Evolutionary conservation across 441 rosid species (phyloP).

Genomic region (Gossypium davidsonii): DNA sequence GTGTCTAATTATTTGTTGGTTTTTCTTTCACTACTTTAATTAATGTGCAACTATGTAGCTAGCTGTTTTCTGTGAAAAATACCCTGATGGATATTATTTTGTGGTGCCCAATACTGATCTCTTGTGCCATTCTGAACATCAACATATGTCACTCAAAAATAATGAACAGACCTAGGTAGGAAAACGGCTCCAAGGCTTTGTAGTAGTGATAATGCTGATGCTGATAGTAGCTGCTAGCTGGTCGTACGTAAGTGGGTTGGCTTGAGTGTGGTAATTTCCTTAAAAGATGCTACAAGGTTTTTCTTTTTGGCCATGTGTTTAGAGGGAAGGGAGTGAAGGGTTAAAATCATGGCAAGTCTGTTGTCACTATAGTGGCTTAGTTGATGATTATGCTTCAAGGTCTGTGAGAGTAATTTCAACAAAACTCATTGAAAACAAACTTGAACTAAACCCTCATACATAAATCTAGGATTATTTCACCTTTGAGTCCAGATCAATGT

Average conservation of each 20-base stretch:
- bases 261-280: too few species aligned
- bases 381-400: background rate
- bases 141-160: background rate
- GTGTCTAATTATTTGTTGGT: background rate
- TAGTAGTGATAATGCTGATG: conserved; percentile 6
- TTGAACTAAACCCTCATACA: too few species aligned
- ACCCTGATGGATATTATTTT: background rate
- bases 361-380: too few species aligned
- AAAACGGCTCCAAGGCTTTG: conserved; percentile 2
- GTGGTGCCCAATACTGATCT: background rate
- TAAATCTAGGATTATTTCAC: too few species aligned
- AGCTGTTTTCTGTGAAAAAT: too few species aligned
- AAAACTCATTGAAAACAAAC: too few species aligned
- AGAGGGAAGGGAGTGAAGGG: too few species aligned
- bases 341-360: too few species aligned
- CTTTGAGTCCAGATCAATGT: too few species aligned
- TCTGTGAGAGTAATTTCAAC: background rate
- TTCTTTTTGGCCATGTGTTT: too few species aligned
- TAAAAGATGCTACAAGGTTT: too few species aligned
- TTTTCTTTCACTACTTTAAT: background rate
- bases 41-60: background rate
- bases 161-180: conserved; percentile 18
- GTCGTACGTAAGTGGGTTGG: too few species aligned
- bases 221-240: background rate
- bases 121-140: background rate